phyloP scores from a whole-genome alignment of 1,284 basidiomycete genomes.

The Athelia psychrophila region DNA sequence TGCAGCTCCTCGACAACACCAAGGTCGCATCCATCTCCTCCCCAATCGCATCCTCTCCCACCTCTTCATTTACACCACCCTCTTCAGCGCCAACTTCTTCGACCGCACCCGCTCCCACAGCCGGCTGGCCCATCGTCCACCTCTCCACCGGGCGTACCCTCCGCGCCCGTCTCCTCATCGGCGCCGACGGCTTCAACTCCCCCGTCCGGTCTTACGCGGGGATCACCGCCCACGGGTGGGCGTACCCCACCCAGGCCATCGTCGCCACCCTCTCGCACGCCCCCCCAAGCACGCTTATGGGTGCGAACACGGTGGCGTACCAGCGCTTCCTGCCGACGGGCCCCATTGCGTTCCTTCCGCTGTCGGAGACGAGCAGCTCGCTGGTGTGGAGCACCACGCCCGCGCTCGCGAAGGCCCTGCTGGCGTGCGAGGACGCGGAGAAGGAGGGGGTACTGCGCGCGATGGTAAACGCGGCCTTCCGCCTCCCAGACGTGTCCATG shows the following conservation, averaged over 20 bases:
- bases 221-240: constrained; percentile 90
- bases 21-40: constrained; percentile 61
- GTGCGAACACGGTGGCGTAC: constrained; percentile 81
- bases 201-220: constrained; percentile 88
- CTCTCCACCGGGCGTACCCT: constrained; percentile 62
- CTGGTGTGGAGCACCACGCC: constrained; percentile 96
- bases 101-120: constrained; percentile 10
- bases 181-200: constrained; percentile 95
- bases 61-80: neutral
- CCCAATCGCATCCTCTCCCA: neutral
- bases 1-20: constrained; percentile 63
- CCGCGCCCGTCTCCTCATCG: constrained; percentile 77
- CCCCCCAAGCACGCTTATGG: constrained; percentile 48
- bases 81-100: too few species aligned
- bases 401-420: constrained; percentile 70
- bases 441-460: constrained; percentile 62
- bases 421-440: constrained; percentile 27
- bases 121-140: constrained; percentile 74
- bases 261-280: constrained; percentile 85
- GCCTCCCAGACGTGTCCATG: constrained; percentile 78
- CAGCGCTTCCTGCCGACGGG: constrained; percentile 96
- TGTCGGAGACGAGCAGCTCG: constrained; percentile 77
- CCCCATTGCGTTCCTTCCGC: constrained; percentile 91
- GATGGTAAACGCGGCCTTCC: constrained; percentile 92
- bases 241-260: constrained; percentile 87